These are phyloP conservation scores for Colletotrichum karsti DNA, from an alignment of 2,329 filamentous ascomycete species.

Conservation along the genomic window DNA sequence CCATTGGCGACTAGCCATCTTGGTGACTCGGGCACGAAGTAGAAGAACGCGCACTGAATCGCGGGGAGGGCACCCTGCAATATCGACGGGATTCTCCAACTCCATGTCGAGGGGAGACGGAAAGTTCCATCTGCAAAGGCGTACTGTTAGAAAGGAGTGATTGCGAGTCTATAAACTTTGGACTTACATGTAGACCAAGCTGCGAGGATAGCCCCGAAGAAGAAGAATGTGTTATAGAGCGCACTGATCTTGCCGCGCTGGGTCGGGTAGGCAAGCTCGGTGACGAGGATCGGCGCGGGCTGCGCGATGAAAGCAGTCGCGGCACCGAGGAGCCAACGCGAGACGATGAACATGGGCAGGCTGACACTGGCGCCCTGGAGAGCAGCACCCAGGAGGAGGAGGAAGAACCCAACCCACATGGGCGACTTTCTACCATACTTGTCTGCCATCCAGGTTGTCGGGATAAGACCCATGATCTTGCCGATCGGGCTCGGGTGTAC, in stretches of 20 bases:
- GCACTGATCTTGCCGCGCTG: conserved; percentile 42
- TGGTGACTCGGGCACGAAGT: conserved; percentile 64
- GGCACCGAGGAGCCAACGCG: conserved; percentile 43
- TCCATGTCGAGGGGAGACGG: conserved; percentile 42
- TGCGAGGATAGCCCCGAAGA: conserved; percentile 44
- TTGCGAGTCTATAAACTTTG: accelerated
- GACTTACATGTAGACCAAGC: conserved; percentile 34
- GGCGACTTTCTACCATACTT: conserved; percentile 44
- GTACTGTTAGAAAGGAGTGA: accelerated
- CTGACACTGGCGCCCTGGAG: conserved; percentile 36
- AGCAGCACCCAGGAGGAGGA: conserved; percentile 41
- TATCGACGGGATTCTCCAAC: conserved; percentile 36
- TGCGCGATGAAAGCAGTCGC: conserved; percentile 38
- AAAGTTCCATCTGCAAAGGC: conserved; percentile 32
- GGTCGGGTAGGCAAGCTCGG: conserved; percentile 44
- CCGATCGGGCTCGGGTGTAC: neutral
- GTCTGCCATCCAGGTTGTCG: conserved; percentile 37
- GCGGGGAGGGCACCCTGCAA: conserved; percentile 50
- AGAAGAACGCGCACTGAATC: conserved; percentile 11
- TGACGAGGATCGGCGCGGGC: conserved; percentile 42
- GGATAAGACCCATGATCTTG: conserved; percentile 23
- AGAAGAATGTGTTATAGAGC: conserved; percentile 56
- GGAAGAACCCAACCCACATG: conserved; percentile 38
- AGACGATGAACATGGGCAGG: conserved; percentile 42
- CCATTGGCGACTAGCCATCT: conserved; percentile 68